These are phyloP conservation scores for Colletotrichum sp. DNA, from an alignment of 2,329 filamentous ascomycete genomes.

Conservation along the genomic window DNA sequence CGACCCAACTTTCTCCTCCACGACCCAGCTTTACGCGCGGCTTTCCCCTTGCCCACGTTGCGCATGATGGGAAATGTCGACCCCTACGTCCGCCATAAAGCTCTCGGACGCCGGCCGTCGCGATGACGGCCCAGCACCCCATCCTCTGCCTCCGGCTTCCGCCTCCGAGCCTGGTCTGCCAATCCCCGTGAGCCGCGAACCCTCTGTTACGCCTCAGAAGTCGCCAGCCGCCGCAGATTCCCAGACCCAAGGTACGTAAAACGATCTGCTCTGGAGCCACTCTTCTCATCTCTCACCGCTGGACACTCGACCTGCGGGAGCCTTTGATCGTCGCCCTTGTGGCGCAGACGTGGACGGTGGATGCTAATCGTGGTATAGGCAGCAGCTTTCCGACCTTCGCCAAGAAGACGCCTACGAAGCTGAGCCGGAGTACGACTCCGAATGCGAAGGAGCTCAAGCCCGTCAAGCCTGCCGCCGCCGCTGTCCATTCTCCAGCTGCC, in stretches of 20 bases:
- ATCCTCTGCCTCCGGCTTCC: constrained; percentile 15
- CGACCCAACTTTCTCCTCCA: background rate
- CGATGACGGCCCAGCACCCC: background rate
- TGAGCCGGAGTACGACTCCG: constrained; percentile 9
- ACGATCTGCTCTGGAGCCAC: background rate
- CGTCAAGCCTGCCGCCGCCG: constrained; percentile 15
- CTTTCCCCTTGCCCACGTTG: background rate
- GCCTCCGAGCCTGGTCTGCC: constrained; percentile 29
- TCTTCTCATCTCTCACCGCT: background rate
- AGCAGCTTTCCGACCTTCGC: constrained; percentile 14
- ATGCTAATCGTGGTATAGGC: constrained; percentile 12
- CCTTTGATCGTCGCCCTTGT: background rate
- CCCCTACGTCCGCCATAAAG: constrained; percentile 14
- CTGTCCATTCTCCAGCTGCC: constrained; percentile 19
- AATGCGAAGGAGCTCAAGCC: constrained; percentile 22
- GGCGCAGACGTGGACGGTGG: background rate
- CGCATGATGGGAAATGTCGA: constrained; percentile 24
- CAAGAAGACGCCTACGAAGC: constrained; percentile 21
- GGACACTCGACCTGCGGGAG: background rate
- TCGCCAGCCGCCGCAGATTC: constrained; percentile 31
- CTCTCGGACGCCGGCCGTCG: constrained; percentile 13
- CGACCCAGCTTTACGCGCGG: background rate
- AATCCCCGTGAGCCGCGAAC: constrained; percentile 23
- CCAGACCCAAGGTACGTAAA: constrained; percentile 33
- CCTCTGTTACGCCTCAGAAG: constrained; percentile 20